Conservation (phyloP, 2,329 filamentous ascomycete genomes). For the Amphichorda felina region DNA sequence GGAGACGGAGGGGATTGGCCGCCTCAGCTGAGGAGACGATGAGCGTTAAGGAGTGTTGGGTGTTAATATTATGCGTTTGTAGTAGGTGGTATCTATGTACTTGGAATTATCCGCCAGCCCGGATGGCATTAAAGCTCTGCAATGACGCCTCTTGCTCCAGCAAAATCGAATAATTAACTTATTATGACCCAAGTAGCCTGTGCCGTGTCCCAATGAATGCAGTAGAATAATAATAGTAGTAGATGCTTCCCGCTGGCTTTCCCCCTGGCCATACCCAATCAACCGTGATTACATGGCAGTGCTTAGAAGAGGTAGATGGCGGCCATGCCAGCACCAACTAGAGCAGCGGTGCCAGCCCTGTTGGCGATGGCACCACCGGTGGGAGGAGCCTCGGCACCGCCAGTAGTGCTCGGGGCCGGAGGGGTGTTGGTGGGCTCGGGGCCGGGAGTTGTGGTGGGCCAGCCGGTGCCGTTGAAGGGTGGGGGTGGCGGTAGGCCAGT, state of each 20-base stretch:
- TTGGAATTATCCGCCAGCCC: neutral
- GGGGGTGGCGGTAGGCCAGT: neutral
- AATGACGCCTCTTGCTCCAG: too few species aligned
- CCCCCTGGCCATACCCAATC: too few species aligned
- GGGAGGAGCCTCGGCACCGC: neutral
- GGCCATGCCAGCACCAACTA: slow-evolving; percentile 24
- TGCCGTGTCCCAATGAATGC: too few species aligned
- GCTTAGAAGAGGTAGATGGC: slow-evolving; percentile 29
- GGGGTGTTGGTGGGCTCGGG: slow-evolving; percentile 4
- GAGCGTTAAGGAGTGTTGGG: neutral
- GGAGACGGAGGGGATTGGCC: slow-evolving; percentile 22
- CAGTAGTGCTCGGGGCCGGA: neutral
- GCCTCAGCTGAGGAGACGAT: neutral
- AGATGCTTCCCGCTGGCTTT: too few species aligned
- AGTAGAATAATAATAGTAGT: too few species aligned
- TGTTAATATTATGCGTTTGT: neutral
- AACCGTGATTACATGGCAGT: neutral
- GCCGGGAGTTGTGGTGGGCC: slow-evolving; percentile 4
- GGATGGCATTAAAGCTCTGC: too few species aligned
- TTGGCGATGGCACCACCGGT: neutral
- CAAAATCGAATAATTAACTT: too few species aligned
- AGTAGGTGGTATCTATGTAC: neutral
- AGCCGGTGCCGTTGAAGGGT: neutral
- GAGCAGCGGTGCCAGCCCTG: slow-evolving; percentile 16
- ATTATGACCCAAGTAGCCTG: too few species aligned